These are phyloP conservation scores for Citrullus colocynthis DNA, from an alignment of 306 rosid species.

Conservation along the genomic window DNA sequence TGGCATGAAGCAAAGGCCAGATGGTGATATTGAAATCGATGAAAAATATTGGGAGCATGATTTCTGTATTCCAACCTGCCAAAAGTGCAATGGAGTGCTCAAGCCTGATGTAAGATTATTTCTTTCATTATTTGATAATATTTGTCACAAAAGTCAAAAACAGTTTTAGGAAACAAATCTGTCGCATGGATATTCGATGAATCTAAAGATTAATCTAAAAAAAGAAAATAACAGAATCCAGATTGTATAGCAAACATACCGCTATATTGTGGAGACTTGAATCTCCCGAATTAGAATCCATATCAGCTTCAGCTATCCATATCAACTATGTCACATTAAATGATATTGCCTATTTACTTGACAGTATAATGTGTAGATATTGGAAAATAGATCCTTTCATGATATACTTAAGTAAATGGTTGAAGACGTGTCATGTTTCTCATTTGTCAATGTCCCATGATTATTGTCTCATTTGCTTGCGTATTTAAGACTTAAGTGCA, in stretches of 20 bases:
- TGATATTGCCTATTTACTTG: not conserved
- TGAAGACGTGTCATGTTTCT: not conserved
- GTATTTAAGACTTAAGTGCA: not conserved
- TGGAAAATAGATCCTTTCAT: not conserved
- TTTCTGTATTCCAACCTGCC: constrained; percentile 67
- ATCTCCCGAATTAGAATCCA: not conserved
- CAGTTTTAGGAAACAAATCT: too few relatives aligned
- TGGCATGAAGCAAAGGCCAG: constrained; percentile 98
- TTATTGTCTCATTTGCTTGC: not conserved
- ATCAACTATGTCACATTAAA: not conserved
- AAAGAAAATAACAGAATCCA: too few relatives aligned
- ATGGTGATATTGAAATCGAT: constrained; percentile 93
- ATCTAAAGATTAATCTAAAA: too few relatives aligned
- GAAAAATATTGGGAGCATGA: constrained; percentile 89
- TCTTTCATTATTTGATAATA: constrained; percentile 7
- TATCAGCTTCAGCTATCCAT: not conserved
- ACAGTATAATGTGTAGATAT: not conserved
- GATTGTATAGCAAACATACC: not conserved
- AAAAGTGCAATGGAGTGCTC: constrained; percentile 74
- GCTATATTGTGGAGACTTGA: not conserved
- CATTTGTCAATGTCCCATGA: not conserved
- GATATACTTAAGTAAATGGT: not conserved
- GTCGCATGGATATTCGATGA: too few relatives aligned
- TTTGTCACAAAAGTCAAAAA: too few relatives aligned
- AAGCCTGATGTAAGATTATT: constrained; percentile 73